A percentile compares a stretch with the other conserved stretches of the same genome.
Evolutionary conservation across 2,329 filamentous ascomycete species (phyloP).

Genomic region (Fusarium euwallaceae): DNA sequence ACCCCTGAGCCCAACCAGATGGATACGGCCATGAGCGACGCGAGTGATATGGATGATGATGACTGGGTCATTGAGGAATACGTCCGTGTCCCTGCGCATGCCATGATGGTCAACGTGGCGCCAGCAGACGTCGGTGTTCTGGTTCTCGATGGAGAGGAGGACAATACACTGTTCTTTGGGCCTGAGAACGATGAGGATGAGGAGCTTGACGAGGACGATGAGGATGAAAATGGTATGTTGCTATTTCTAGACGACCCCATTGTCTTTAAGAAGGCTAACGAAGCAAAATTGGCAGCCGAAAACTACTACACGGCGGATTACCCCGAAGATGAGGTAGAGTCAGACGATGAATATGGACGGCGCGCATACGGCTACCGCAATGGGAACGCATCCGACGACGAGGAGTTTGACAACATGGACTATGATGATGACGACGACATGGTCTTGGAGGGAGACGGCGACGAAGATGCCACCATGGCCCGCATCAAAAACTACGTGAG

Average conservation of each 20-base stretch:
- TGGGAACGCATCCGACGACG: slow-evolving; percentile 66
- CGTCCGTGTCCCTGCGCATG: slow-evolving; percentile 68
- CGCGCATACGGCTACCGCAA: slow-evolving; percentile 69
- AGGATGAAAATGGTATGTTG: slow-evolving; percentile 73
- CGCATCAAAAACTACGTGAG: slow-evolving; percentile 56
- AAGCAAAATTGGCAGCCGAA: slow-evolving; percentile 65
- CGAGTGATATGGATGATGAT: slow-evolving; percentile 59
- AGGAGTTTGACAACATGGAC: slow-evolving; percentile 63
- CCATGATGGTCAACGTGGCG: slow-evolving; percentile 60
- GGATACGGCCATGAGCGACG: slow-evolving; percentile 56
- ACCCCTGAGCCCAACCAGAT: slow-evolving; percentile 39
- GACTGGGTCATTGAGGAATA: slow-evolving; percentile 77
- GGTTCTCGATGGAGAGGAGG: slow-evolving; percentile 70
- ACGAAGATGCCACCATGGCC: slow-evolving; percentile 55
- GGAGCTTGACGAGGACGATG: slow-evolving; percentile 69
- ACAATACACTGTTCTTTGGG: slow-evolving; percentile 71
- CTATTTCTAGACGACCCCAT: slow-evolving; percentile 5
- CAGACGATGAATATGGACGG: slow-evolving; percentile 68
- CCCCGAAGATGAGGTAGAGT: slow-evolving; percentile 82
- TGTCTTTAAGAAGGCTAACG: slow-evolving; percentile 27
- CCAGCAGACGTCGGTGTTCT: slow-evolving; percentile 68
- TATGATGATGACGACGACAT: slow-evolving; percentile 55
- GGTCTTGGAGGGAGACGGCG: slow-evolving; percentile 52
- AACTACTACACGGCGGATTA: slow-evolving; percentile 86
- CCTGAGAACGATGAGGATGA: slow-evolving; percentile 73